A percentile compares a stretch with the other conserved stretches of the same genome.
Conservation (phyloP, 306 rosid genomes). For the Fragaria nilgerrensis region DNA sequence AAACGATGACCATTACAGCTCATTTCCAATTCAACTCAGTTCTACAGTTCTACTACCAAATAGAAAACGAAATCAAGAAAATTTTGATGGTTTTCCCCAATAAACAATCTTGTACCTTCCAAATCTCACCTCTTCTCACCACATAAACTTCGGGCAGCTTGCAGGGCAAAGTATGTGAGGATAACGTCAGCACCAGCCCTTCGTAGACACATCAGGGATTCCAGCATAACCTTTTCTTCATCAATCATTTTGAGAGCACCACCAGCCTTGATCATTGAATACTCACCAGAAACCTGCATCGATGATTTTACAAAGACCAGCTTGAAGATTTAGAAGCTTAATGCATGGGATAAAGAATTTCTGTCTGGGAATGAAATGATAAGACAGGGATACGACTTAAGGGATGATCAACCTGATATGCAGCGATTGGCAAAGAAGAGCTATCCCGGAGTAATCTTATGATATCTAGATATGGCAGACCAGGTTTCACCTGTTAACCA, state of each 20-base stretch:
- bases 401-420: conserved; percentile 72
- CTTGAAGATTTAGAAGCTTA: not conserved
- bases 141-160: conserved; percentile 80
- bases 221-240: conserved; percentile 93
- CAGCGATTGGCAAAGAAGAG: conserved; percentile 88
- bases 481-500: conserved; percentile 83
- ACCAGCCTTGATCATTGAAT: conserved; percentile 91
- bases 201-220: conserved; percentile 83
- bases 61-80: conserved; percentile 12
- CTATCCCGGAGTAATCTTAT: conserved; percentile 80
- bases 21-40: not conserved
- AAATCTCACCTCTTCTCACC: conserved; percentile 67
- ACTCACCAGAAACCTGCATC: conserved; percentile 91
- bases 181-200: conserved; percentile 94
- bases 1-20: not conserved
- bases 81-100: not conserved
- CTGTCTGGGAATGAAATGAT: not conserved
- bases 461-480: conserved; percentile 88
- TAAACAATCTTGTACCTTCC: conserved; percentile 4
- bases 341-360: not conserved
- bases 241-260: conserved; percentile 86
- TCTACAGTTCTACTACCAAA: not conserved
- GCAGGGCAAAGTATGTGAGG: conserved; percentile 87
- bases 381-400: not conserved
- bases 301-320: conserved; percentile 1